Evolutionary conservation across 208 protist genomes (phyloP).

Genomic region (Leishmania mexicana): DNA sequence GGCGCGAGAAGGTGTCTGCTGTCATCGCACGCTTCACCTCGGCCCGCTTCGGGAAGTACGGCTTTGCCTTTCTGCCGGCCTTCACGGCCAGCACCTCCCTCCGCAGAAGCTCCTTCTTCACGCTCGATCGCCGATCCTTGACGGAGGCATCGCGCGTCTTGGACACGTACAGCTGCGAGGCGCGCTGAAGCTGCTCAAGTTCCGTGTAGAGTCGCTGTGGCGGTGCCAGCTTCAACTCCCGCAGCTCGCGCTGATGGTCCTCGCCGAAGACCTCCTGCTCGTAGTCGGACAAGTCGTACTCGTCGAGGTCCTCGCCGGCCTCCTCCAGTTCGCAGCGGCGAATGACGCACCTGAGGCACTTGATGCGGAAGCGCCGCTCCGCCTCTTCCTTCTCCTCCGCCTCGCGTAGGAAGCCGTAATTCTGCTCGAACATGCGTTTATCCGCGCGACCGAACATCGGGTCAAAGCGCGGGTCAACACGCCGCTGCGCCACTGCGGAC

Average conservation of each 20-base stretch:
- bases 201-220: slow-evolving; percentile 51
- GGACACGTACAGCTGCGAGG: slow-evolving; percentile 67
- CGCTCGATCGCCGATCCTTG: slow-evolving; percentile 37
- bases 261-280: slow-evolving; percentile 81
- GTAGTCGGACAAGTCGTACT: slow-evolving; percentile 84
- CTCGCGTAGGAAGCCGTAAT: slow-evolving; percentile 86
- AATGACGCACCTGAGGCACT: slow-evolving; percentile 64
- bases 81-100: slow-evolving; percentile 78
- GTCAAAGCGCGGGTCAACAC: slow-evolving; percentile 83
- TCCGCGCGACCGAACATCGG: slow-evolving; percentile 57
- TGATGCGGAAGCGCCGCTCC: slow-evolving; percentile 63
- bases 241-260: slow-evolving; percentile 65
- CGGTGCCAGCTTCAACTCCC: slow-evolving; percentile 58
- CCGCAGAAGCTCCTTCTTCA: slow-evolving; percentile 65
- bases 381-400: slow-evolving; percentile 74
- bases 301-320: slow-evolving; percentile 64
- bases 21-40: slow-evolving; percentile 75
- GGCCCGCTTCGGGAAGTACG: slow-evolving; percentile 82
- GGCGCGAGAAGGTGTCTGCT: slow-evolving; percentile 69
- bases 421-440: slow-evolving; percentile 54
- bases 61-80: slow-evolving; percentile 61
- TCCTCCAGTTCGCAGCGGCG: slow-evolving; percentile 76
- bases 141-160: slow-evolving; percentile 42
- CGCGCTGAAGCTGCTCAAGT: slow-evolving; percentile 69
- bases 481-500: background rate